These are phyloP conservation scores for Hypomontagnella submonticulosa DNA, from an alignment of 495 filamentous ascomycete species.

Conservation along the genomic window DNA sequence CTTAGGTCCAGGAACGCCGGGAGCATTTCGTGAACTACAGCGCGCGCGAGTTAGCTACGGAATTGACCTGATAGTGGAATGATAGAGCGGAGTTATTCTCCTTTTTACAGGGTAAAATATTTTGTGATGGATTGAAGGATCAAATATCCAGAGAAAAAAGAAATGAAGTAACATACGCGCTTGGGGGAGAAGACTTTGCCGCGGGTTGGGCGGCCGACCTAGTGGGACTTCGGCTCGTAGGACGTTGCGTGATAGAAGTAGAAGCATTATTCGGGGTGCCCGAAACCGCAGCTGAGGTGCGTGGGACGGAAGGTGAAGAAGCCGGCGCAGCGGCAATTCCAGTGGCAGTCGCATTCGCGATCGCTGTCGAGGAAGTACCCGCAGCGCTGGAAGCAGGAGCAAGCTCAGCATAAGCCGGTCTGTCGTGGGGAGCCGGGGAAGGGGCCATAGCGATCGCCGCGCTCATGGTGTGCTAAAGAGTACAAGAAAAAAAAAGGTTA, in stretches of 20 bases:
- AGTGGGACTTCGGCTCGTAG: constrained; percentile 62
- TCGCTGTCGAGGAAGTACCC: constrained; percentile 26
- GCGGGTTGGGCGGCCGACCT: constrained; percentile 51
- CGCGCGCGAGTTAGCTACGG: constrained; percentile 27
- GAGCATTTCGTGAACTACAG: constrained; percentile 62
- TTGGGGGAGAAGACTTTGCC: constrained; percentile 62
- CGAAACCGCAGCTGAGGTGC: constrained; percentile 56
- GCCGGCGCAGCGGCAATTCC: constrained; percentile 50
- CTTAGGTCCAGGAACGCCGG: constrained; percentile 67
- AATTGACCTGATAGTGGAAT: constrained; percentile 30
- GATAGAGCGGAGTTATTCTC: constrained; percentile 17
- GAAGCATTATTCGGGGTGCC: constrained; percentile 52
- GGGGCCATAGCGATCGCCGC: constrained; percentile 69
- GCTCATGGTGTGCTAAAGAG: constrained; percentile 59
- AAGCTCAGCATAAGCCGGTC: constrained; percentile 61
- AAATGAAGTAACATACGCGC: constrained; percentile 58
- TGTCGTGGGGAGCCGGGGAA: constrained; percentile 68
- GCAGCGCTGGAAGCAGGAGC: constrained; percentile 54
- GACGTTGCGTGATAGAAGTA: constrained; percentile 53
- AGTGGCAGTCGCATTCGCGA: constrained; percentile 12
- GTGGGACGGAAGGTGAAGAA: constrained; percentile 57
- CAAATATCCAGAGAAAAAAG: constrained; percentile 41
- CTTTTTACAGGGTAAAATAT: constrained; percentile 38
- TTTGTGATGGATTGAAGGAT: constrained; percentile 45
- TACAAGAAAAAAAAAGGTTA: constrained; percentile 17